A percentile compares a stretch with the other conserved stretches of the same genome.
Evolutionary conservation across 1,139 yeast genomes (phyloP).

Genomic region (Sugiyamaella xylanicola): DNA sequence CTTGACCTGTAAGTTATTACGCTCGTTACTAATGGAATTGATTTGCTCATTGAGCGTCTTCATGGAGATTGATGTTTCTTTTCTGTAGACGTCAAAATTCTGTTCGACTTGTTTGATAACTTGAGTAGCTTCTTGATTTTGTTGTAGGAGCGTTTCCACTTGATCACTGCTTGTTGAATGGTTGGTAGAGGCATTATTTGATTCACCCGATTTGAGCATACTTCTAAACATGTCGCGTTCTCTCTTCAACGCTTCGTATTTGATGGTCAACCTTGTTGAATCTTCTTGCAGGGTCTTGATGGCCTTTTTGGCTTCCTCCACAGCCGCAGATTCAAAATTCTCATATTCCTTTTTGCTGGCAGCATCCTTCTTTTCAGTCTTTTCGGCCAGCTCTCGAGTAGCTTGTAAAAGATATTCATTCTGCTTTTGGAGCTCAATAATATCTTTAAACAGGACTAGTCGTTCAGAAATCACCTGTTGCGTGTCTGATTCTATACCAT

Average conservation of each 20-base stretch:
- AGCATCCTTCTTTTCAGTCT: constrained; percentile 60
- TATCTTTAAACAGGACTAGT: constrained; percentile 66
- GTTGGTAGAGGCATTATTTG: constrained; percentile 22
- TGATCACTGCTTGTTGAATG: constrained; percentile 35
- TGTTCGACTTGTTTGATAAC: constrained; percentile 42
- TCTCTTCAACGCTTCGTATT: constrained; percentile 55
- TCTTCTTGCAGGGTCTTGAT: constrained; percentile 68
- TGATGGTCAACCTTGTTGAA: constrained; percentile 53
- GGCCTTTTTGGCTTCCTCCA: constrained; percentile 76
- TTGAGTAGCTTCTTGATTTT: constrained; percentile 41
- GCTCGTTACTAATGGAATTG: constrained; percentile 49
- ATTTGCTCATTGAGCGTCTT: constrained; percentile 48
- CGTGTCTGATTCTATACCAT: constrained; percentile 58
- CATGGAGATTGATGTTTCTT: constrained; percentile 49
- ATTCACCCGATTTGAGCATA: constrained; percentile 36
- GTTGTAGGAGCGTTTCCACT: constrained; percentile 41
- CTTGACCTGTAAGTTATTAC: constrained; percentile 50
- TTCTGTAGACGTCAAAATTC: constrained; percentile 44
- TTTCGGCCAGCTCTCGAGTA: constrained; percentile 67
- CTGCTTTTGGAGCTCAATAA: constrained; percentile 68
- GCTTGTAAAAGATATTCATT: constrained; percentile 71
- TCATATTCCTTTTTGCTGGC: constrained; percentile 49
- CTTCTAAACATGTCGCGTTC: constrained; percentile 70
- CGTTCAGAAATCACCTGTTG: constrained; percentile 72
- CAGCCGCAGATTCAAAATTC: constrained; percentile 58